Evolutionary conservation across 2,329 filamentous ascomycete species (phyloP), one percentile per base, ranked within the genome.

Genomic region (Aspergillus ochraceus): DNA sequence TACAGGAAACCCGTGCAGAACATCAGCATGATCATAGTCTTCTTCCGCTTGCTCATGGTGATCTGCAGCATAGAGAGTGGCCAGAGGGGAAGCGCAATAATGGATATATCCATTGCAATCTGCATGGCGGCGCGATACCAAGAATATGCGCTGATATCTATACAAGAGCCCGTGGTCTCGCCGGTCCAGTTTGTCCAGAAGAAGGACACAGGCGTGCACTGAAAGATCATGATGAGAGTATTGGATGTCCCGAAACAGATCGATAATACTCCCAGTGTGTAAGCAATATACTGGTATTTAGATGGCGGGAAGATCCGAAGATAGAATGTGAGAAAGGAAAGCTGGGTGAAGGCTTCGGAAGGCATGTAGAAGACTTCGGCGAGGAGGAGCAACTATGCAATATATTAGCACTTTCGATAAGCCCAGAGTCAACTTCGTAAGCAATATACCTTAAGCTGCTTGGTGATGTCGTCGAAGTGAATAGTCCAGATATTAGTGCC

Each of bases 101-200:
- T 81, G 76, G 80, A 81, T 2, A 83, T 11, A 60, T 87, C 84
- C 22, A 84, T 71, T 0, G 71, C 70, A 49, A 87, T 85, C 60
- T 81, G 83, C 55, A 84, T 77, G n/a, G 68, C 77, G 0, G 84
- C 84, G 36, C 83, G 81, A 36, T 80, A 75, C 80, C 82, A 86
- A 0, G 73, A 79, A 2, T 85, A 74, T 1, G 73, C 71, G 59
- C 83, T 84, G 60, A 82, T 71, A 57, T 83, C 74, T 22, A 82
- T 67, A 61, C 86, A 88, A 1, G 61, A 71, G 0, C 85, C 85
- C 0, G 69, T 4, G 42, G 80, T 75, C 55, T 79, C 70, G 1
- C 77, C 77, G 50, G 83, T 79, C 83, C 84, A 87, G 17, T 72
- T 72, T 0, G 71, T 74, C 86, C 86, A 88, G 67, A 80, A 83